phyloP scores from a whole-genome alignment of 73 alveolate species.

The Paramecium sonneborni region DNA sequence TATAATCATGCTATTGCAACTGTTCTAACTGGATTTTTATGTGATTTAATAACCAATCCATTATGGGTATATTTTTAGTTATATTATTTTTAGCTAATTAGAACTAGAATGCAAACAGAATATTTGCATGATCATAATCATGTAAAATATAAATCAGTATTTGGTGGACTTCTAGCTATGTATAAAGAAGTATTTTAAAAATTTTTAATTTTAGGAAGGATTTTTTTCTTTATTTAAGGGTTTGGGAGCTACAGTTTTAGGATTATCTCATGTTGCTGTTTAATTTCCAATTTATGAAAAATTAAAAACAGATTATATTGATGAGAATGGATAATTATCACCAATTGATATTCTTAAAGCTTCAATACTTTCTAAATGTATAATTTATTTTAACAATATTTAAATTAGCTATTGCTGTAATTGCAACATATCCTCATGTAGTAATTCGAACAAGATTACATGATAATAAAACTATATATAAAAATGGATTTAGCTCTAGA shows the following conservation, averaged over 20 bases:
- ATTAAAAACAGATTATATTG: slow-evolving; percentile 9
- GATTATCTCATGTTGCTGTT: slow-evolving; percentile 65
- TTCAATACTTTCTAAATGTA: slow-evolving; percentile 60
- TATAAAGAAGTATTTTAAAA: slow-evolving; percentile 36
- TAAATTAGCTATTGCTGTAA: slow-evolving; percentile 46
- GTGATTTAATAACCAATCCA: slow-evolving; percentile 67
- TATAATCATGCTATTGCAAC: slow-evolving; percentile 57
- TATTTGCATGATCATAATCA: slow-evolving; percentile 47
- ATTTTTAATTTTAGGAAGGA: slow-evolving; percentile 47
- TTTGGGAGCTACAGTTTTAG: slow-evolving; percentile 60
- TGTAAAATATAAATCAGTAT: slow-evolving; percentile 7
- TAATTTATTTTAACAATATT: background rate
- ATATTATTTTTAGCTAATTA: background rate
- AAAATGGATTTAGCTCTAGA: background rate
- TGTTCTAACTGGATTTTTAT: slow-evolving; percentile 35
- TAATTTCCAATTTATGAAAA: slow-evolving; percentile 64
- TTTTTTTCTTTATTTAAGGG: slow-evolving; percentile 59
- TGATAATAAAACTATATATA: slow-evolving; percentile 49
- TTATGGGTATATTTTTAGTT: slow-evolving; percentile 56
- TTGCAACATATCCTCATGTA: slow-evolving; percentile 64
- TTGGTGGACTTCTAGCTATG: background rate
- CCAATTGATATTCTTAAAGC: slow-evolving; percentile 60
- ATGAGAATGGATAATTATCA: background rate
- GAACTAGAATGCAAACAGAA: slow-evolving; percentile 57
- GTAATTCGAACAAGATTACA: slow-evolving; percentile 64